Evolutionary conservation across 345 rosid species (phyloP).

Genomic region (Eutrema japonicum): DNA sequence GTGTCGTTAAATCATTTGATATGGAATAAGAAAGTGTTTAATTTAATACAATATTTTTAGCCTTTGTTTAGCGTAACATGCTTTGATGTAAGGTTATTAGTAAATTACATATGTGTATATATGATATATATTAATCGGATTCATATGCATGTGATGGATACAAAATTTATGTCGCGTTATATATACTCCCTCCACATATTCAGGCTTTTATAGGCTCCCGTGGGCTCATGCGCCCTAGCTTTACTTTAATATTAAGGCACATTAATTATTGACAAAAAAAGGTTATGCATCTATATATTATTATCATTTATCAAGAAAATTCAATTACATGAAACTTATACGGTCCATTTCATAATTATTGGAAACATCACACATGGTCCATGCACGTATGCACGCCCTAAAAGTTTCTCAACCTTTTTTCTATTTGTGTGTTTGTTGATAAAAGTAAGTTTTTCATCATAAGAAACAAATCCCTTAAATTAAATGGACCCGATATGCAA

Average conservation of each 20-base stretch:
- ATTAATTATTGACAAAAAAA: slow-evolving; percentile 36
- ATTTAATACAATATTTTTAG: not conserved
- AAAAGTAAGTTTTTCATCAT: slow-evolving; percentile 29
- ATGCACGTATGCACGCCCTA: slow-evolving; percentile 49
- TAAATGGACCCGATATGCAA: slow-evolving; percentile 35
- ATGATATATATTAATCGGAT: not conserved
- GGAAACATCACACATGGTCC: slow-evolving; percentile 45
- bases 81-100: not conserved
- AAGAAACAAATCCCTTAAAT: slow-evolving; percentile 30
- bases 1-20: not conserved
- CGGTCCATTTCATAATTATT: slow-evolving; percentile 37
- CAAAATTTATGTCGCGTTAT: slow-evolving; percentile 2
- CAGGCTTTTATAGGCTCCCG: slow-evolving; percentile 38
- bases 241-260: slow-evolving; percentile 40
- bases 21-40: not conserved
- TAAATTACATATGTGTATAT: not conserved
- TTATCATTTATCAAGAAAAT: slow-evolving; percentile 20
- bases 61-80: not conserved
- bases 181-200: slow-evolving; percentile 24
- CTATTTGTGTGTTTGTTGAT: slow-evolving; percentile 25
- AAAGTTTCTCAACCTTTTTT: slow-evolving; percentile 31
- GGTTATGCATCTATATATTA: slow-evolving; percentile 24
- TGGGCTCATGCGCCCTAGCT: slow-evolving; percentile 27
- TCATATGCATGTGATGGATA: slow-evolving; percentile 32
- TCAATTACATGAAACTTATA: slow-evolving; percentile 40